A percentile compares a stretch with the other conserved stretches of the same genome.
phyloP scores from a whole-genome alignment of 768 basidiomycete genomes.

The Suillus hirtellus region DNA sequence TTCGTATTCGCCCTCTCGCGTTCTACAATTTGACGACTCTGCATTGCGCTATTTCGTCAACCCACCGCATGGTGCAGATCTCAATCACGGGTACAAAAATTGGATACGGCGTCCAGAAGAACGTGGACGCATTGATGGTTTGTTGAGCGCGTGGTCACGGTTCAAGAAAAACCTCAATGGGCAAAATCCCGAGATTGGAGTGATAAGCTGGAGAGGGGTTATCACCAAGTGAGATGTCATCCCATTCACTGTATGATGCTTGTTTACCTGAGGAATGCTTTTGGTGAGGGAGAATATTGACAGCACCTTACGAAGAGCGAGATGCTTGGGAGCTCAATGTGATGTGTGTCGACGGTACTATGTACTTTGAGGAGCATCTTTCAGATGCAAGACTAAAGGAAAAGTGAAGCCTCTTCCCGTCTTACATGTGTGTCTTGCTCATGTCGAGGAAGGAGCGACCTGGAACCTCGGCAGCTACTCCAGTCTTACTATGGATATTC shows the following conservation, averaged over 20 bases:
- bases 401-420: conserved; percentile 50
- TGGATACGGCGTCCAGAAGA: conserved; percentile 71
- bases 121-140: conserved; percentile 63
- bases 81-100: conserved; percentile 69
- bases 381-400: conserved; percentile 57
- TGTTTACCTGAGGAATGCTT: conserved; percentile 21
- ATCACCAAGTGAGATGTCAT: conserved; percentile 69
- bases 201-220: conserved; percentile 78
- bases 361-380: conserved; percentile 76
- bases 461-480: conserved; percentile 60
- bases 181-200: conserved; percentile 45
- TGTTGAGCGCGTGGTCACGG: conserved; percentile 59
- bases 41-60: conserved; percentile 70
- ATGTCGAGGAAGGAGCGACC: conserved; percentile 51
- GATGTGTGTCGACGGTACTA: conserved; percentile 68
- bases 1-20: conserved; percentile 61
- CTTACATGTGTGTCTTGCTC: conserved; percentile 8
- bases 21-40: conserved; percentile 64
- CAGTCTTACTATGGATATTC: conserved; percentile 85
- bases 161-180: conserved; percentile 36
- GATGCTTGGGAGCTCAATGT: conserved; percentile 84
- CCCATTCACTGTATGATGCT: conserved; percentile 8
- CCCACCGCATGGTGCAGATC: conserved; percentile 65
- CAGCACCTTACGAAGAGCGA: conserved; percentile 78
- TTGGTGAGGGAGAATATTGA: conserved; percentile 66